Base-by-base conservation (phyloP, 106 monocot genomes). In the Acorus calamus region DNA sequence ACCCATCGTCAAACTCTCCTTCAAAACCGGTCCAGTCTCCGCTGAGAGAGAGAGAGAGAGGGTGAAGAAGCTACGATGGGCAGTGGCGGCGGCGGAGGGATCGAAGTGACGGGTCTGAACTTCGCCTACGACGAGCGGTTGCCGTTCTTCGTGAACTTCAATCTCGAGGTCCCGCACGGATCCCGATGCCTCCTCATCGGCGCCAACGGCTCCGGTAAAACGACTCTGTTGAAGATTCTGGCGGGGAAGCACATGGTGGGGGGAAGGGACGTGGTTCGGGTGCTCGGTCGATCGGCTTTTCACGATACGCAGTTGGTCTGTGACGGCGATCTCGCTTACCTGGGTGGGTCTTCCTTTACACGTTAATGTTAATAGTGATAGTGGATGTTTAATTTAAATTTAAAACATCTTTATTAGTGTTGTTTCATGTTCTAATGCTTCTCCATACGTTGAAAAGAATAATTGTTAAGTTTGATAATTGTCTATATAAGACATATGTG, bases 181-280 rank as follows among this genome's bases (percentile, higher is more conserved):
- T 87, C 91, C 47, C 84, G 96, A 8, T 96, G 96, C 75, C 87
- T 96, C 46, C 96, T 96, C 61, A 71, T 96, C 62, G 96, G 96
- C 59, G 84, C 87, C 54, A 91, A 96, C 44, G 96, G 96, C 76
- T 96, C 96, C 41, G 93, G 93, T 49, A 96, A 96, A 74, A 96
- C 96, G 47, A 91, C 96, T 7, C 71, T 96, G 64, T 51, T 96
- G 56, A 96, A 75, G 79, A 96, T 96, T 53, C 70, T 96, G 69
- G 96, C 90, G 0, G 96, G 96, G 7, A 96, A 96, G 53, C 96
- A 96, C 65, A 91, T 96, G 96, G 96, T 96, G 52, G 96, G 96
- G 65, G 96, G 96, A 74, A 81, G 80, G 68, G 85, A 96, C 70
- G 90, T 91, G 2, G 87, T 96, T 14, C 61, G 80, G 28, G 87